Percentiles rank a stretch among this genome's conserved stretches.
These are phyloP conservation scores for Pulveroboletus sp. DNA, from an alignment of 768 basidiomycete species.

Conservation along the genomic window DNA sequence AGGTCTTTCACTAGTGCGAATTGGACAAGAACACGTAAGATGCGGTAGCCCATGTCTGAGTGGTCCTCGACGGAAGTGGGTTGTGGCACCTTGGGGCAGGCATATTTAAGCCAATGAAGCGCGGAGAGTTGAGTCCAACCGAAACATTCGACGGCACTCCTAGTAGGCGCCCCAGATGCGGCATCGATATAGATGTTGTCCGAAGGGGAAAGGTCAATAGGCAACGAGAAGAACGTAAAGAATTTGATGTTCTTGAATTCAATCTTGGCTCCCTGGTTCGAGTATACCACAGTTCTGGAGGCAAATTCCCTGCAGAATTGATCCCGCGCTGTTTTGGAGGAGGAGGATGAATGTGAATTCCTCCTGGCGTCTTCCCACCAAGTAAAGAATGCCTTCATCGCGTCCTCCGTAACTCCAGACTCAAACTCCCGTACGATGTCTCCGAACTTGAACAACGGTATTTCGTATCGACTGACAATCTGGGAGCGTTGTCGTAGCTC, in stretches of 20 bases:
- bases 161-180: constrained; percentile 50
- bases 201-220: constrained; percentile 70
- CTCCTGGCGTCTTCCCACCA: constrained; percentile 9
- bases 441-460: neutral
- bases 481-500: neutral
- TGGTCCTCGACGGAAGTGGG: neutral
- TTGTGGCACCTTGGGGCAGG: constrained; percentile 39
- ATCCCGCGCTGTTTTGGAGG: neutral
- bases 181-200: constrained; percentile 66
- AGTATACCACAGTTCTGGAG: constrained; percentile 34
- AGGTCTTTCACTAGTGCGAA: constrained; percentile 66
- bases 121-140: constrained; percentile 73
- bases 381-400: constrained; percentile 6
- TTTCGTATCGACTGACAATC: constrained; percentile 7
- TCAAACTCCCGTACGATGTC: constrained; percentile 13
- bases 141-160: constrained; percentile 41
- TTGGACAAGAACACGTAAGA: constrained; percentile 59
- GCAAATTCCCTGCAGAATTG: constrained; percentile 34
- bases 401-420: constrained; percentile 4
- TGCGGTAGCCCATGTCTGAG: constrained; percentile 50
- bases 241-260: constrained; percentile 57
- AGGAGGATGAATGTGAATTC: neutral
- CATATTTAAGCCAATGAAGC: constrained; percentile 63
- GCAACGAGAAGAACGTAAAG: constrained; percentile 50
- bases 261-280: neutral